phyloP scores from a whole-genome alignment of 2,329 filamentous ascomycete genomes.

The Phialophora verrucosa region DNA sequence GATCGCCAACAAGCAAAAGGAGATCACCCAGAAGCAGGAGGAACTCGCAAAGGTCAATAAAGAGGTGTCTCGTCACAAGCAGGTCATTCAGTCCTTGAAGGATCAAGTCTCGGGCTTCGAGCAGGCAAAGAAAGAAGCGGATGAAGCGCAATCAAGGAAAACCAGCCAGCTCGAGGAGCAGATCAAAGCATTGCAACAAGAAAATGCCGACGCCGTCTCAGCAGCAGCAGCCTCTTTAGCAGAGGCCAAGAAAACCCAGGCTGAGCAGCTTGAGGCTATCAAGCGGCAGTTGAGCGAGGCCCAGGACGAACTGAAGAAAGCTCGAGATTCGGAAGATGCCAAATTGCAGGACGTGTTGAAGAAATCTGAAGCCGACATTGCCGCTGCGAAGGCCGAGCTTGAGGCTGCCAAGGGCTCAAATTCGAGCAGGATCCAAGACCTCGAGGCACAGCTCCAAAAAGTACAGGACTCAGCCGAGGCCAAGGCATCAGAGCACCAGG shows the following conservation, averaged over 20 bases:
- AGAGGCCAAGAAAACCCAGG: conserved; percentile 27
- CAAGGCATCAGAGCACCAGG: conserved; percentile 14
- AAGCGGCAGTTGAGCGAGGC: conserved; percentile 45
- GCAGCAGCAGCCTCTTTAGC: conserved; percentile 42
- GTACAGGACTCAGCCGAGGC: conserved; percentile 10
- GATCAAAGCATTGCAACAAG: conserved; percentile 27
- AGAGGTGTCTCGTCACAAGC: conserved; percentile 31
- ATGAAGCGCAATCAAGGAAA: conserved; percentile 19
- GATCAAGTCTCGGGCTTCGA: conserved; percentile 27
- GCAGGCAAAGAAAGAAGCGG: conserved; percentile 27
- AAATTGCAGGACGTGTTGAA: conserved; percentile 44
- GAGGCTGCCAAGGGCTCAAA: conserved; percentile 22
- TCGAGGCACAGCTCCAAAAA: conserved; percentile 30
- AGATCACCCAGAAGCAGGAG: conserved; percentile 29
- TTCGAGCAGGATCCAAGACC: conserved; percentile 21
- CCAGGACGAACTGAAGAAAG: conserved; percentile 43
- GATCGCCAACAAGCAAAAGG: conserved; percentile 29
- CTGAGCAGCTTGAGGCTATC: conserved; percentile 23
- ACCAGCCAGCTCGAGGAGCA: conserved; percentile 28
- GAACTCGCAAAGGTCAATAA: conserved; percentile 31
- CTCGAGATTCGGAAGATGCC: conserved; percentile 42
- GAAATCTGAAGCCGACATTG: conserved; percentile 42
- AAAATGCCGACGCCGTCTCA: conserved; percentile 38
- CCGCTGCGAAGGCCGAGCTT: conserved; percentile 44
- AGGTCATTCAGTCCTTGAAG: conserved; percentile 33